Conservation (phyloP, 306 rosid genomes). For the Boehmeria nivea region DNA sequence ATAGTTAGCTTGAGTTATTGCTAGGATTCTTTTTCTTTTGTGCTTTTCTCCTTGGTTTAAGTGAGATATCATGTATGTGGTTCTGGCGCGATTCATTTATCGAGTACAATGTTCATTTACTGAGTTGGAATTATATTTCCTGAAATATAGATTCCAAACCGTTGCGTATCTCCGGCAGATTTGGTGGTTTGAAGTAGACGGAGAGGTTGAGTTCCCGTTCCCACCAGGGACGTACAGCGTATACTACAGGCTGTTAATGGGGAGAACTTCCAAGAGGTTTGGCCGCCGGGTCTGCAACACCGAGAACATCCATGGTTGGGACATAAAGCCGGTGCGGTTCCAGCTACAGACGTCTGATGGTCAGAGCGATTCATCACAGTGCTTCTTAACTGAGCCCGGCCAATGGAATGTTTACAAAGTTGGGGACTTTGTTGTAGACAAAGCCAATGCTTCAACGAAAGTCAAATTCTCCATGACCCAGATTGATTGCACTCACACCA, state of each 20-base stretch:
- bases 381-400: constrained; percentile 61
- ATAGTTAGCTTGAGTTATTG: too few species aligned
- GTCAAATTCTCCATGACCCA: constrained; percentile 87
- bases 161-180: constrained; percentile 90
- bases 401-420: constrained; percentile 70
- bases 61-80: constrained; percentile 11
- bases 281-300: constrained; percentile 70
- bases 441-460: constrained; percentile 47
- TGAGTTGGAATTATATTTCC: not conserved
- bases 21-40: too few species aligned
- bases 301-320: constrained; percentile 92
- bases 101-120: too few species aligned
- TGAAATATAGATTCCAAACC: constrained; percentile 42
- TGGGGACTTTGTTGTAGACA: constrained; percentile 69
- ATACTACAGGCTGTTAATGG: constrained; percentile 68
- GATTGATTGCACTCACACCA: constrained; percentile 95
- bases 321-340: constrained; percentile 70
- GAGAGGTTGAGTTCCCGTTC: constrained; percentile 85
- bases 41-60: too few species aligned
- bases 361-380: constrained; percentile 56
- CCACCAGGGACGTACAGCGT: constrained; percentile 81
- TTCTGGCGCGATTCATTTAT: too few species aligned
- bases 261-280: constrained; percentile 57
- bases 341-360: constrained; percentile 90
- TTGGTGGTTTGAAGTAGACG: constrained; percentile 99